A percentile compares a stretch with the other conserved stretches of the same genome.
Conservation (phyloP, 371 early-diverging fungal genomes). For the Mortierella sp. region DNA sequence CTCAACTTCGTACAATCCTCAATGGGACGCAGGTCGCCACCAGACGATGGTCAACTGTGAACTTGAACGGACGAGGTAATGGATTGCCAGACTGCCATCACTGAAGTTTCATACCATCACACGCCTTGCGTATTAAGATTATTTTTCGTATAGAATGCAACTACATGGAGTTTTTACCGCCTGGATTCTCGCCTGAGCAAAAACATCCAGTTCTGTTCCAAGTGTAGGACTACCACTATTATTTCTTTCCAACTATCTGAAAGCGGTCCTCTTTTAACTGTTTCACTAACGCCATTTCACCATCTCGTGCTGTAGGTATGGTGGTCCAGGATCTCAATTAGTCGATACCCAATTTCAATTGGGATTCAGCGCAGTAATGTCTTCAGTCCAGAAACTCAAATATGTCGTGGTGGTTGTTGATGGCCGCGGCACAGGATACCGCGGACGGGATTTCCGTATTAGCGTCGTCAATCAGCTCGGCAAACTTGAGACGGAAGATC, state of each 20-base stretch:
- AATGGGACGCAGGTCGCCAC: slow-evolving; percentile 70
- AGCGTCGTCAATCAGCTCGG: slow-evolving; percentile 88
- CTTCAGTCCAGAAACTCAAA: slow-evolving; percentile 63
- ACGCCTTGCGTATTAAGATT: too few relatives aligned
- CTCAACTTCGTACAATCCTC: slow-evolving; percentile 58
- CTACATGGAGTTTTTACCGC: slow-evolving; percentile 87
- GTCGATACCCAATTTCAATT: slow-evolving; percentile 78
- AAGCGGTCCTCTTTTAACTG: background rate
- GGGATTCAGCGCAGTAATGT: slow-evolving; percentile 83
- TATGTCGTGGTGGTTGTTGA: slow-evolving; percentile 85
- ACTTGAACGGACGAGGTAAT: slow-evolving; percentile 37
- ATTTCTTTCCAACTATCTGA: background rate
- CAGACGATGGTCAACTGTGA: slow-evolving; percentile 59
- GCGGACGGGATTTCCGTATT: slow-evolving; percentile 86
- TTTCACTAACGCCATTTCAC: background rate
- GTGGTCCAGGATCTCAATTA: slow-evolving; percentile 93
- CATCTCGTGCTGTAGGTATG: slow-evolving; percentile 65
- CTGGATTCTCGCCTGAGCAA: slow-evolving; percentile 79
- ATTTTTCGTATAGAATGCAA: slow-evolving; percentile 73
- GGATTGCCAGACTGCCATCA: background rate
- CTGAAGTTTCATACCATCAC: background rate
- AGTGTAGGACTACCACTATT: slow-evolving; percentile 53
- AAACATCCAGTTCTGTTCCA: slow-evolving; percentile 91
- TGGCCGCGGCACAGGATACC: slow-evolving; percentile 91
- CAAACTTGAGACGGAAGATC: slow-evolving; percentile 85